phyloP scores from a whole-genome alignment of 352 stramenopile species.

The Phytophthora europaea region DNA sequence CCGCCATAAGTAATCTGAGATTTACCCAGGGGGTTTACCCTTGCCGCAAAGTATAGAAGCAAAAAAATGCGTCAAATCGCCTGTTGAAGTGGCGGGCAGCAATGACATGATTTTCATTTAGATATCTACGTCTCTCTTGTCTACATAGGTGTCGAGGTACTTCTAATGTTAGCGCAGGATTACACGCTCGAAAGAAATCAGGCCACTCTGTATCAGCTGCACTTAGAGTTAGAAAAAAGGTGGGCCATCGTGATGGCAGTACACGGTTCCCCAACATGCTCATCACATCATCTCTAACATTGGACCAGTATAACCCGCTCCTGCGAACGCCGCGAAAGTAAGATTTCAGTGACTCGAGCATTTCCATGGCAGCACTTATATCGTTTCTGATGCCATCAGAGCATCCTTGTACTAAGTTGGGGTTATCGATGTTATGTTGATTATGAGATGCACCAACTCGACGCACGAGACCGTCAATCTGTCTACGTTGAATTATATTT shows the following conservation, averaged over 20 bases:
- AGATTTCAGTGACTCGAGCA: background rate
- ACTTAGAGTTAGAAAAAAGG: conserved; percentile 35
- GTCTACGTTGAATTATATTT: conserved; percentile 30
- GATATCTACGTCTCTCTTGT: background rate
- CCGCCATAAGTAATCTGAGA: conserved; percentile 35
- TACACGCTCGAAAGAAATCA: conserved; percentile 32
- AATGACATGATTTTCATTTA: conserved; percentile 34
- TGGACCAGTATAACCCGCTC: conserved; percentile 1
- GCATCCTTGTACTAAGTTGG: background rate
- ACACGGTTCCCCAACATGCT: conserved; percentile 8
- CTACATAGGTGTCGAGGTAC: background rate
- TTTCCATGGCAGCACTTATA: background rate
- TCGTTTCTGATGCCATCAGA: background rate
- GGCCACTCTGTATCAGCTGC: conserved; percentile 34
- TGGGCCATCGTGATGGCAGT: conserved; percentile 22
- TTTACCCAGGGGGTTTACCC: conserved; percentile 15
- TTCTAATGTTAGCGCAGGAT: conserved; percentile 9
- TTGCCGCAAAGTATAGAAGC: conserved; percentile 1
- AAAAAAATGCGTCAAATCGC: conserved; percentile 36
- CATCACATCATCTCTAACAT: conserved; percentile 5
- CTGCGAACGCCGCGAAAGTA: conserved; percentile 2
- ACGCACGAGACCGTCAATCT: conserved; percentile 33
- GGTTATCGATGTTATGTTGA: background rate
- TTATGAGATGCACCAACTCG: background rate
- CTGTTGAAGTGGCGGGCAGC: conserved; percentile 27